These are phyloP conservation scores for Pythium grandisporangium DNA, from an alignment of 352 stramenopile genomes.

Conservation along the genomic window DNA sequence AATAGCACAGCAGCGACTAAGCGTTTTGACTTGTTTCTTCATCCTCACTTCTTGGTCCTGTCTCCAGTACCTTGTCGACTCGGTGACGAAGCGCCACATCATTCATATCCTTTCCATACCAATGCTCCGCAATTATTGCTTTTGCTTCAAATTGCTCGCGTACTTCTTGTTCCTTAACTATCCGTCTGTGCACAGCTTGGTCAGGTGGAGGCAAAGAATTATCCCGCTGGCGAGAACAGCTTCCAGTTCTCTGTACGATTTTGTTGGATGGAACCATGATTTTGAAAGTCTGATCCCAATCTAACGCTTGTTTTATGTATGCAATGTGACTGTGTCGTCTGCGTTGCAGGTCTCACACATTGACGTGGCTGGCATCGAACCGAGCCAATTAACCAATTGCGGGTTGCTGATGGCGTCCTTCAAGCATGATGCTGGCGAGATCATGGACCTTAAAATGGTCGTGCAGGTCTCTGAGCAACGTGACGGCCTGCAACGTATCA, in stretches of 20 bases:
- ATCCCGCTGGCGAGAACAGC: slow-evolving; percentile 57
- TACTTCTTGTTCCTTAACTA: slow-evolving; percentile 3
- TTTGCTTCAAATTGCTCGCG: not conserved
- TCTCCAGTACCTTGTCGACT: slow-evolving; percentile 75
- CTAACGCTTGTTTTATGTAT: not conserved
- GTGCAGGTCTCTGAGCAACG: slow-evolving; percentile 80
- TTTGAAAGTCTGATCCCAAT: no score
- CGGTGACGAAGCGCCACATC: slow-evolving; percentile 73
- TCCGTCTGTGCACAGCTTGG: slow-evolving; percentile 61
- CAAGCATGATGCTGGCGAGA: slow-evolving; percentile 55
- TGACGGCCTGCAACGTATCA: slow-evolving; percentile 65
- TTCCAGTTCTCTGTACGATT: slow-evolving; percentile 78
- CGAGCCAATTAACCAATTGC: slow-evolving; percentile 83
- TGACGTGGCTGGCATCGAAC: slow-evolving; percentile 61
- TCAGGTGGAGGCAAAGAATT: slow-evolving; percentile 51
- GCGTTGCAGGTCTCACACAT: slow-evolving; percentile 44
- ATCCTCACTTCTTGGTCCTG: not conserved
- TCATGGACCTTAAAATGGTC: slow-evolving; percentile 86
- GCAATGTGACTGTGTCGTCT: not conserved
- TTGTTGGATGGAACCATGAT: not conserved
- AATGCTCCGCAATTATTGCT: not conserved
- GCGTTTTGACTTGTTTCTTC: no score
- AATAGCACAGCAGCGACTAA: no score
- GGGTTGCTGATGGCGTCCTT: slow-evolving; percentile 81
- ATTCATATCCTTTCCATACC: slow-evolving; percentile 70